These are phyloP conservation scores for Ceratocystis smalleyi DNA, from an alignment of 2,329 filamentous ascomycete genomes.

Conservation along the genomic window DNA sequence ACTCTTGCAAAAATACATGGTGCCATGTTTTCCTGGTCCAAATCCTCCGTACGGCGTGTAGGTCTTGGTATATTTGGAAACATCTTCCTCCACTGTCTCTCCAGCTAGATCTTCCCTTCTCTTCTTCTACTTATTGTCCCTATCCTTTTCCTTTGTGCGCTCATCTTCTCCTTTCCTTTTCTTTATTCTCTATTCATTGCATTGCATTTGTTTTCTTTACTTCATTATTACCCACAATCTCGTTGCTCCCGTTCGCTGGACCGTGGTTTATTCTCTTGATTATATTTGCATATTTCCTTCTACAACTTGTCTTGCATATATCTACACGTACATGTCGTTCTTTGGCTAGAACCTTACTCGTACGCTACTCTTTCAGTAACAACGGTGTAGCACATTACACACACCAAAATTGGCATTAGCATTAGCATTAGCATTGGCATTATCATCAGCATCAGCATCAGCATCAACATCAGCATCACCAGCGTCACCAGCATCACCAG, in stretches of 20 bases:
- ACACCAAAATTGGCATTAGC: background rate
- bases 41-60: too few species aligned
- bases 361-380: background rate
- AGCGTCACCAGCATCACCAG: too few species aligned
- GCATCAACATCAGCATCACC: too few species aligned
- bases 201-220: background rate
- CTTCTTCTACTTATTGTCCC: background rate
- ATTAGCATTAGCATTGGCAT: background rate
- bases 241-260: background rate
- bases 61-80: background rate
- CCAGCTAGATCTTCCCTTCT: background rate
- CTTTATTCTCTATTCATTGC: background rate
- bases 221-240: background rate
- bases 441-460: background rate
- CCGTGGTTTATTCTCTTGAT: conserved; percentile 5
- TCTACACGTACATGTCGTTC: background rate
- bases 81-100: background rate
- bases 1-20: too few species aligned
- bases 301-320: background rate
- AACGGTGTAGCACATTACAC: background rate
- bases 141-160: background rate
- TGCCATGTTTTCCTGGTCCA: too few species aligned
- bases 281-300: background rate
- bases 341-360: background rate
- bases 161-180: conserved; percentile 1